Evolutionary conservation across 768 basidiomycete genomes (phyloP), one percentile per base, ranked within the genome.

Genomic region (Ephemerocybe angulata): DNA sequence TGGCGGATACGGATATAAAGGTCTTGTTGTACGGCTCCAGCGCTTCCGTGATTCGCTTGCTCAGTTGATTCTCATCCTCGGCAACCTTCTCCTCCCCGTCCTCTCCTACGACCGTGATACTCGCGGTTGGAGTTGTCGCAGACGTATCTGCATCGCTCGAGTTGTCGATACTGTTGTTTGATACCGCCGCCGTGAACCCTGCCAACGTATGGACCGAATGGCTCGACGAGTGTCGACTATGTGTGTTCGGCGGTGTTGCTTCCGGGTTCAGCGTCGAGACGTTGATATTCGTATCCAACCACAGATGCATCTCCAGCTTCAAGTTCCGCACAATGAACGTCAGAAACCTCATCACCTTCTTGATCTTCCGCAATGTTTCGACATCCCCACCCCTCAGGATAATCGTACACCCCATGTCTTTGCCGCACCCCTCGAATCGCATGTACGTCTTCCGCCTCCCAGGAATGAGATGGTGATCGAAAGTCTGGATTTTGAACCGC

Each of bases 351-450:
- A 93, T 91, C 50, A 98, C 89, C 65, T 88, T 88, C 77, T 99
- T 99, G 66, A 98, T 81, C 52, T 87, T 86, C 50, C 81, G 80
- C 52, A 99, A 72, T 0, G 84, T 90, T 35, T 88, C 87, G 53
- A 87, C 78, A 63, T 95, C 83, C 3, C 84, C 94, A 10, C 97
- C 97, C 40, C 97, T 82, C 43, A 99, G 70, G 35, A 98, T 79
- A 60, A 99, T 87, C 2, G 97, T 98, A 60, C 94, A 98, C 0
- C 95, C 95, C 81, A 92, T 88, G 58, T 97, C 92, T 48, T 83
- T 82, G 65, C 83, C 88, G 63, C 95, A 97, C 1, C 96, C 96
- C 70, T 99, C 97, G 63, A 99, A 98, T 1, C 97, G 87, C 93
- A 99, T 94, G 65, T 93, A 90, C 0, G 96, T 93, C 76, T 99